Base-by-base conservation (phyloP, 1,284 basidiomycete species). In the Naganishia albida region DNA sequence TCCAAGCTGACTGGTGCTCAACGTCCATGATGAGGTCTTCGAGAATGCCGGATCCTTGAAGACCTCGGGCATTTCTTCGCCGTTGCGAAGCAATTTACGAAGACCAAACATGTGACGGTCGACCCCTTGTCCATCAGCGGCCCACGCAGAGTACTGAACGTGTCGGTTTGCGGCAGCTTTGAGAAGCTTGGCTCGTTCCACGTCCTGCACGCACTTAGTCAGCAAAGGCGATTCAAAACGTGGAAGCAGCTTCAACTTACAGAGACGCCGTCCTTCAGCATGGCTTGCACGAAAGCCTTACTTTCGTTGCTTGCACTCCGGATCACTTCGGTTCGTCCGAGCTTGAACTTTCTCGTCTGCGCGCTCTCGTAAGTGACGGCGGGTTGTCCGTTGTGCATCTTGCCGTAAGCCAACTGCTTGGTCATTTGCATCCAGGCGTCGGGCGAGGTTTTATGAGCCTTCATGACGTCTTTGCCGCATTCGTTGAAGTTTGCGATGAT, bases 381-480 rank as follows among this genome's bases (percentile, higher is more conserved):
- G 6, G 89, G 87, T 39, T 63, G 54, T 25, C 90, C 85, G 26
- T 84, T 84, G 73, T 84, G 85, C 83, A 96, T 86, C 80, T 92
- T 92, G 80, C 89, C 88, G 82, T 90, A 96, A 23, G 94, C 95
- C 50, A 98, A 86, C 79, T 98, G 95, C 82, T 96, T 96, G 71
- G 93, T 87, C 69, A 98, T 85, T 81, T 99, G 95, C 12, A 85
- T 91, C 88, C 93, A 95, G 18, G 91, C 91, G 75, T 99, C 95
- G 0, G 96, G 95, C 1, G 91, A 94, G 52, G 87, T 84, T 77
- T 90, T 90, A 85, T 87, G 89, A 70, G 84, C 85, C 82, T 98
- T 98, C 82, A 96, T 93, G 64, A 85, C 80, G 69, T 86, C 83
- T 81, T 96, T 95, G 68, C 95, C 95, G 79, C 95, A 97, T 2